These are phyloP conservation scores for Stephanodiscus triporus DNA, from an alignment of 108 stramenopile genomes.

Conservation along the genomic window DNA sequence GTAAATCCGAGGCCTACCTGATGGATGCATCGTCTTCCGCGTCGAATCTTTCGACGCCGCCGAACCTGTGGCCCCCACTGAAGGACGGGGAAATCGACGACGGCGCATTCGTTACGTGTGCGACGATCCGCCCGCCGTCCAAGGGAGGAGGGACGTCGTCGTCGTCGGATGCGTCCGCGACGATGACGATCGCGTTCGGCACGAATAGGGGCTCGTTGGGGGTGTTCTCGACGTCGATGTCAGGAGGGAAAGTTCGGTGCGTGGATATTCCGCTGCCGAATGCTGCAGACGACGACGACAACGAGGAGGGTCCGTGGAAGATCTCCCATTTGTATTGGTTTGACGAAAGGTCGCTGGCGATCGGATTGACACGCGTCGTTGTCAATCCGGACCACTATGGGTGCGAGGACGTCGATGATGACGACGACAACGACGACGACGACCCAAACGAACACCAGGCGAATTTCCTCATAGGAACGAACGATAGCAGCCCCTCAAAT, in stretches of 20 bases:
- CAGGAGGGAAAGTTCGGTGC: constrained; percentile 7
- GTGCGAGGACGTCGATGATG: constrained; percentile 34
- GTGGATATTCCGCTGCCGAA: constrained; percentile 20
- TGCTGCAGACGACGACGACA: constrained; percentile 10
- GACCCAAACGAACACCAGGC: constrained; percentile 69
- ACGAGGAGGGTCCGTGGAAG: constrained; percentile 28
- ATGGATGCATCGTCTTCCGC: constrained; percentile 32
- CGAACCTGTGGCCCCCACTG: constrained; percentile 13
- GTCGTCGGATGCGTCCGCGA: not conserved
- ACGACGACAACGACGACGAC: constrained; percentile 58
- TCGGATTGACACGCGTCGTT: constrained; percentile 64
- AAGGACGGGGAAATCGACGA: not conserved
- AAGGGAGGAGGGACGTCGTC: not conserved
- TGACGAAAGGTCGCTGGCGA: constrained; percentile 39
- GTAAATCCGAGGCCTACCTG: not conserved
- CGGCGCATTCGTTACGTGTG: constrained; percentile 24
- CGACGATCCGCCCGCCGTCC: not conserved
- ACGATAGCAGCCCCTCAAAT: constrained; percentile 13
- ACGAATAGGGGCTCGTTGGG: constrained; percentile 31
- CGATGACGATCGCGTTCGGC: constrained; percentile 22
- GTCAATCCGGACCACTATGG: constrained; percentile 24
- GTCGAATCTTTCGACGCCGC: not conserved
- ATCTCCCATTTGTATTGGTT: constrained; percentile 74
- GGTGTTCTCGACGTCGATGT: constrained; percentile 3
- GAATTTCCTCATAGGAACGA: constrained; percentile 29